Base-by-base conservation (phyloP, 2,329 filamentous ascomycete genomes). In the Fusarium penzigii region DNA sequence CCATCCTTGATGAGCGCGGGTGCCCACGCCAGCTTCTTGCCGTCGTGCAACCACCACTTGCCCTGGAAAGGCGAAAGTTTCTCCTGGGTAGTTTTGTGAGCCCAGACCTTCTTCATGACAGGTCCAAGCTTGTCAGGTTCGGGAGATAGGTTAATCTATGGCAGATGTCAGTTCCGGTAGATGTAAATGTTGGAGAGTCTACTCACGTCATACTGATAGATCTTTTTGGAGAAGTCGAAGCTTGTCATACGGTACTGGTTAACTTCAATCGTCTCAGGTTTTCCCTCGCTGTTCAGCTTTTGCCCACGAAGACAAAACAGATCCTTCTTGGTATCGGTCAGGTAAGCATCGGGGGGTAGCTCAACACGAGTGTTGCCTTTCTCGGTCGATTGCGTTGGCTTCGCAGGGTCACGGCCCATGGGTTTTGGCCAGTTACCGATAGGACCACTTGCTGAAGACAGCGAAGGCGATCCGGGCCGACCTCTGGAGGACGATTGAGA, bases 141-240 rank as follows among this genome's bases (percentile, higher is more conserved):
- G 2, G 79, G 83, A 2, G 85, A 83, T 41, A 93, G 79, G 5
- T 79, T 67, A 25, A 96, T 75, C 88, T 91, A 17, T 38, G 38
- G 14, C 25, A 11, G 5, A 10, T 48, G 44, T 63, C 49, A 66
- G 50, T 17, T 20, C 44, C 32, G 34, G 17, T 17, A 16, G n/a
- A 17, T 13, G 8, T 4, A 6, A 14, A 29, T n/a, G n/a, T 32
- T 25, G 17, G 12, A n/a, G 14, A 7, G 42, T 14, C 44, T 42
- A 80, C 88, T 80, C 74, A 92, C 89, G 74, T 96, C 91, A 62
- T 93, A 97, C 67, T 97, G 92, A 56, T 86, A 86, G 17, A 97
- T 82, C 0, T 83, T 81, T 12, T 77, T 80, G 2, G 70, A 77
- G 0, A 85, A 85, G 49, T 74, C 66, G 39, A 86, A 83, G 10